A percentile compares a stretch with the other conserved stretches of the same genome.
Conservation (phyloP, 306 rosid species). For the Clitoria ternatea region DNA sequence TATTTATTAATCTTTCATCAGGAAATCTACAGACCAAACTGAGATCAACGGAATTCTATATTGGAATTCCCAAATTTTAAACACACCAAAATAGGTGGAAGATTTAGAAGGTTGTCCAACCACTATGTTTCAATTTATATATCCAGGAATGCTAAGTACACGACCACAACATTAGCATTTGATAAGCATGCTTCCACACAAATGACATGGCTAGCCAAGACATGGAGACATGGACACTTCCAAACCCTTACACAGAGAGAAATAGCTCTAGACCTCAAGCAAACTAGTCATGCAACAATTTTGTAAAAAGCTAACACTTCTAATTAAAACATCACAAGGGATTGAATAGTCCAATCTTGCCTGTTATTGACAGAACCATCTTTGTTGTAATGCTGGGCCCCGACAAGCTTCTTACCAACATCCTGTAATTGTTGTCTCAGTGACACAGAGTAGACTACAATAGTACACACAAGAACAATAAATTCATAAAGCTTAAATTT, state of each 20-base stretch:
- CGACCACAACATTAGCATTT: not conserved
- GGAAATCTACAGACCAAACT: not conserved
- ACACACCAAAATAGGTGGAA: not conserved
- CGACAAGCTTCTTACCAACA: constrained; percentile 94
- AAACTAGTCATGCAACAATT: constrained; percentile 1
- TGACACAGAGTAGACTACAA: constrained; percentile 94
- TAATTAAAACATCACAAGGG: not conserved
- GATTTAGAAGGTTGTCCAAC: not conserved
- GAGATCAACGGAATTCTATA: not conserved
- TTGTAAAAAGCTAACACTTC: not conserved
- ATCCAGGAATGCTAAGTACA: not conserved
- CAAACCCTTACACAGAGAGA: not conserved
- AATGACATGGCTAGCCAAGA: not conserved
- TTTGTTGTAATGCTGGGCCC: constrained; percentile 92
- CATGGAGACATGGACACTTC: not conserved
- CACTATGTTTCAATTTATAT: not conserved
- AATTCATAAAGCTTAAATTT: constrained; percentile 35
- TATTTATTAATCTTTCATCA: not conserved
- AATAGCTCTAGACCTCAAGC: not conserved
- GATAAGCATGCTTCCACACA: not conserved
- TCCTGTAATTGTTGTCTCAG: constrained; percentile 99
- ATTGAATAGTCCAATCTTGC: constrained; percentile 43
- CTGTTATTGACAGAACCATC: constrained; percentile 92
- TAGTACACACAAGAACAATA: constrained; percentile 30
- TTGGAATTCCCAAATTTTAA: not conserved